Percentiles rank a stretch among this genome's conserved stretches.
Evolutionary conservation across 352 stramenopile species (phyloP).

Genomic region (Pythium coloratum): DNA sequence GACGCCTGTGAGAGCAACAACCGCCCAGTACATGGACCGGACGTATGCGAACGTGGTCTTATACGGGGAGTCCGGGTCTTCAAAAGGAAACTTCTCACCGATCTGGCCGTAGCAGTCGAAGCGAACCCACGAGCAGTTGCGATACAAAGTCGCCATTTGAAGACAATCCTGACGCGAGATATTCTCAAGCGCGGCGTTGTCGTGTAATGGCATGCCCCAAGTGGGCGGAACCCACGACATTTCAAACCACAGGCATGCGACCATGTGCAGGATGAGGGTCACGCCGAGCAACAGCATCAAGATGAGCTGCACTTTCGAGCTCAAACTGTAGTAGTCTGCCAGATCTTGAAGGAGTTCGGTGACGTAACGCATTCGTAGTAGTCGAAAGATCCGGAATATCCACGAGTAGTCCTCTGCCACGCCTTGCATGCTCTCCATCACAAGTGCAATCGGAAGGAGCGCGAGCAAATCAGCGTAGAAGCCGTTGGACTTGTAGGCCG

Average conservation of each 20-base stretch:
- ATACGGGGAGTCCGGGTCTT: conserved; percentile 44
- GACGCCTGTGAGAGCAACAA: conserved; percentile 68
- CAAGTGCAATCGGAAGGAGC: conserved; percentile 43
- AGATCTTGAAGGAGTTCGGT: conserved; percentile 46
- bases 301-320: conserved; percentile 58
- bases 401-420: conserved; percentile 34
- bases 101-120: conserved; percentile 76
- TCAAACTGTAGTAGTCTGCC: conserved; percentile 58
- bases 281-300: conserved; percentile 51
- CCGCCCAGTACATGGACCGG: conserved; percentile 73
- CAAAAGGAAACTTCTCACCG: conserved; percentile 42
- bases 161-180: conserved; percentile 44
- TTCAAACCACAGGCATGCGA: conserved; percentile 70
- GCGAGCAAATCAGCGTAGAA: conserved; percentile 60
- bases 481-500: conserved; percentile 50
- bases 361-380: conserved; percentile 51
- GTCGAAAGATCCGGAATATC: conserved; percentile 44
- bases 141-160: conserved; percentile 43
- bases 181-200: conserved; percentile 16
- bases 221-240: conserved; percentile 50
- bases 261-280: conserved; percentile 56
- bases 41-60: conserved; percentile 60
- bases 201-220: conserved; percentile 1
- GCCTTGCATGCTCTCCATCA: conserved; percentile 43
- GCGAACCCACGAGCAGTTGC: conserved; percentile 72